Percentiles rank a stretch among this genome's conserved stretches.
Conservation (phyloP, 306 rosid genomes). For the Corylus heterophylla region DNA sequence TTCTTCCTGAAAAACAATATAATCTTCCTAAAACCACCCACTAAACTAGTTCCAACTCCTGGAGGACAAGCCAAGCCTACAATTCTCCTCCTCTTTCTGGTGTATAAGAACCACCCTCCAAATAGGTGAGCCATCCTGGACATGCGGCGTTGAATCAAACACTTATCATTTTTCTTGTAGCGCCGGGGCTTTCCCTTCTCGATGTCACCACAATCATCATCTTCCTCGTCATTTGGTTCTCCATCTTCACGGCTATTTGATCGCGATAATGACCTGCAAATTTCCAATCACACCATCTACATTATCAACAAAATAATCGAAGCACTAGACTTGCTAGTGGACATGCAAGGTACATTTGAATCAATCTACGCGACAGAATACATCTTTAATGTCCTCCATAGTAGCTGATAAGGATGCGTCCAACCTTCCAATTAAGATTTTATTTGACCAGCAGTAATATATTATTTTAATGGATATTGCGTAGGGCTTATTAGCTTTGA, state of each 20-base stretch:
- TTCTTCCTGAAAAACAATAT: constrained; percentile 45
- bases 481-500: not conserved
- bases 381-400: constrained; percentile 1
- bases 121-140: constrained; percentile 37
- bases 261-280: constrained; percentile 49
- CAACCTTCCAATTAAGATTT: not conserved
- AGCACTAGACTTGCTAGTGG: constrained; percentile 15
- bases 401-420: not conserved
- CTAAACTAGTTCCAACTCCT: constrained; percentile 39
- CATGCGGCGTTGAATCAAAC: constrained; percentile 15
- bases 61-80: constrained; percentile 38
- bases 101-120: constrained; percentile 54
- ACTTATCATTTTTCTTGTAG: constrained; percentile 21
- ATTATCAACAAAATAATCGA: not conserved
- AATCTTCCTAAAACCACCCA: constrained; percentile 55
- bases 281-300: constrained; percentile 8
- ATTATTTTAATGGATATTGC: not conserved
- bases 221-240: constrained; percentile 28
- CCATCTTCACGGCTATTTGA: constrained; percentile 27
- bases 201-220: constrained; percentile 33
- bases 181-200: constrained; percentile 50
- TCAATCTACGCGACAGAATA: constrained; percentile 12
- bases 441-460: not conserved
- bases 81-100: constrained; percentile 33
- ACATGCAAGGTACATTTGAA: constrained; percentile 4